phyloP scores from a whole-genome alignment of 2,329 filamentous ascomycete genomes.

The Penicillium hordei region DNA sequence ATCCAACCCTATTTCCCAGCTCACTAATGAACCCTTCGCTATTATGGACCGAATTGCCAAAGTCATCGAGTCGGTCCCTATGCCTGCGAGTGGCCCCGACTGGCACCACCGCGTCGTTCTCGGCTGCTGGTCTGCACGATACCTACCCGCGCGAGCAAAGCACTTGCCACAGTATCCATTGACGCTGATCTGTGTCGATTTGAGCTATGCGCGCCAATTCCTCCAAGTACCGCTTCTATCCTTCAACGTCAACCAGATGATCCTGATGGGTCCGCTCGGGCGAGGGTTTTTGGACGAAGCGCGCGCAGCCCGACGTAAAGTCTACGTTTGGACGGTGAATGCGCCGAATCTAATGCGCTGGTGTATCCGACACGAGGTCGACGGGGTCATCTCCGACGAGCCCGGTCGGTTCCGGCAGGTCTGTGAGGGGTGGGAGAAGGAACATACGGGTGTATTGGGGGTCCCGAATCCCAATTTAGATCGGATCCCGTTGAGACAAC shows the following conservation, averaged over 20 bases:
- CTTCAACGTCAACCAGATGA: conserved; percentile 73
- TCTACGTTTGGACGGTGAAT: conserved; percentile 89
- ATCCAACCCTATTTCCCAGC: conserved; percentile 11
- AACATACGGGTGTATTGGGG: not conserved
- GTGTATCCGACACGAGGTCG: conserved; percentile 65
- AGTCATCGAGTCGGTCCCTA: conserved; percentile 57
- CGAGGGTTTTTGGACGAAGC: conserved; percentile 64
- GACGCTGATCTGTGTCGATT: conserved; percentile 45
- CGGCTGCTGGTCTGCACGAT: conserved; percentile 77
- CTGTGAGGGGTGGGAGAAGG: conserved; percentile 20
- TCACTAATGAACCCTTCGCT: conserved; percentile 54
- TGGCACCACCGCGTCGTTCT: conserved; percentile 76
- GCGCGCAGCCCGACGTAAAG: conserved; percentile 54
- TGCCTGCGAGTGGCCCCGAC: conserved; percentile 41
- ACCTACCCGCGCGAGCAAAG: conserved; percentile 62
- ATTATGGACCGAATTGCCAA: conserved; percentile 69
- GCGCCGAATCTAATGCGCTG: conserved; percentile 76
- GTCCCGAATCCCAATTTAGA: conserved; percentile 3
- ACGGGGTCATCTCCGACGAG: conserved; percentile 86
- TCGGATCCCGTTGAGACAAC: conserved; percentile 15
- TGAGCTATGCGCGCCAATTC: conserved; percentile 67
- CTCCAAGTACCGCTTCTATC: conserved; percentile 62
- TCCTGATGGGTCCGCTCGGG: conserved; percentile 69
- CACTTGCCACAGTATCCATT: conserved; percentile 48
- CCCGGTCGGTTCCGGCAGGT: conserved; percentile 43